phyloP scores from a whole-genome alignment of 2,329 filamentous ascomycete genomes.

The Blumeriella jaapii region DNA sequence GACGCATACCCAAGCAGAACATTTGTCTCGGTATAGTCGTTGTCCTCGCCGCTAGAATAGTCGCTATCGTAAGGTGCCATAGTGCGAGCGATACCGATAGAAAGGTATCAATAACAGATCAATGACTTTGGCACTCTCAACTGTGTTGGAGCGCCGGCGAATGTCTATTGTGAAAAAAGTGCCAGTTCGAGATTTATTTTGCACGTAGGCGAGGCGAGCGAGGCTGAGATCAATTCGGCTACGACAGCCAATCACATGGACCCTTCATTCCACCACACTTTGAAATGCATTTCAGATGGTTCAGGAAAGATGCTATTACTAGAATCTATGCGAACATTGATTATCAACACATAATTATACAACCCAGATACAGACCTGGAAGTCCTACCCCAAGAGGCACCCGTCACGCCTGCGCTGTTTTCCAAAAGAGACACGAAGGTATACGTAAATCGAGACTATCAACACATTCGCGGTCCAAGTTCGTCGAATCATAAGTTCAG shows the following conservation, averaged over 20 bases:
- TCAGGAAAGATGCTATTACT: too few relatives aligned
- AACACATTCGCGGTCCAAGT: slow-evolving; percentile 7
- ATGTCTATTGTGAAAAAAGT: not conserved
- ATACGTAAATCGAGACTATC: slow-evolving; percentile 6
- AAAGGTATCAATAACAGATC: not conserved
- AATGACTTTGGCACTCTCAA: not conserved
- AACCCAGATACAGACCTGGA: slow-evolving; percentile 1
- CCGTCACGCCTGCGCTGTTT: slow-evolving; percentile 12
- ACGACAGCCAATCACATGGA: slow-evolving; percentile 4
- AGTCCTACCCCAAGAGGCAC: not conserved
- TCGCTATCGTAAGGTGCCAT: slow-evolving; percentile 83
- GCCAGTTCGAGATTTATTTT: not conserved
- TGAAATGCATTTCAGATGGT: too few relatives aligned
- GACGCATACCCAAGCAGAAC: slow-evolving; percentile 86
- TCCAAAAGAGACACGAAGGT: slow-evolving; percentile 4
- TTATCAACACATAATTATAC: too few relatives aligned
- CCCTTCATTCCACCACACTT: too few relatives aligned
- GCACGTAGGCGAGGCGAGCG: slow-evolving; percentile 1
- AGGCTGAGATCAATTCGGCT: slow-evolving; percentile 12
- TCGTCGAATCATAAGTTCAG: slow-evolving; percentile 11
- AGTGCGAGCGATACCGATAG: too few relatives aligned
- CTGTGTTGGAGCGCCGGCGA: not conserved
- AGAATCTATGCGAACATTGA: too few relatives aligned
- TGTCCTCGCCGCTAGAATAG: slow-evolving; percentile 57
- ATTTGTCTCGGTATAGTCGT: slow-evolving; percentile 66